Evolutionary conservation across 2,329 filamentous ascomycete genomes (phyloP).

Genomic region (Periglandula ipomoeae): DNA sequence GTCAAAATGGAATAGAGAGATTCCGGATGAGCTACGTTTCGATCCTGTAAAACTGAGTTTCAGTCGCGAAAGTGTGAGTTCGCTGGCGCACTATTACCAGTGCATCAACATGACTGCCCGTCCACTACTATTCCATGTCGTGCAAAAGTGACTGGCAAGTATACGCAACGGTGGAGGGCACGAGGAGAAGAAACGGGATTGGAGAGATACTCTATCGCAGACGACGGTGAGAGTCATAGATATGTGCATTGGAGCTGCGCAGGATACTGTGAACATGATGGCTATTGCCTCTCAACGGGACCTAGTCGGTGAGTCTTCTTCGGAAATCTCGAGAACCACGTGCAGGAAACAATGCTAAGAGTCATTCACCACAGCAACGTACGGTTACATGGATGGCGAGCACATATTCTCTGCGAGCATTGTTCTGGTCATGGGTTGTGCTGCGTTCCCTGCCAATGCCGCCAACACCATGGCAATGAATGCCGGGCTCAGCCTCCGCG

Average conservation of each 20-base stretch:
- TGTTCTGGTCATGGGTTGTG: constrained; percentile 45
- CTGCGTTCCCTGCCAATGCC: constrained; percentile 37
- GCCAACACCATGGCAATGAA: constrained; percentile 35
- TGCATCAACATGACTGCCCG: constrained; percentile 49
- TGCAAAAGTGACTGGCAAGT: constrained; percentile 34
- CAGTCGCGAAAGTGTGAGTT: constrained; percentile 40
- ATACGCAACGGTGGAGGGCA: constrained; percentile 9
- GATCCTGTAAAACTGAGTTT: constrained; percentile 36
- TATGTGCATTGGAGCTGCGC: constrained; percentile 40
- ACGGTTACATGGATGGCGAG: constrained; percentile 49
- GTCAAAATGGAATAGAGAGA: constrained; percentile 37
- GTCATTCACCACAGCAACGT: constrained; percentile 31
- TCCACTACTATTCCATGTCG: constrained; percentile 43
- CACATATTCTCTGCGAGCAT: constrained; percentile 46
- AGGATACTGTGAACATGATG: constrained; percentile 26
- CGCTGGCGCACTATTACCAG: constrained; percentile 46
- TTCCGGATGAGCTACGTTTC: constrained; percentile 38
- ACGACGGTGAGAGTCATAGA: constrained; percentile 42
- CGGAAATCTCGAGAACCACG: neutral
- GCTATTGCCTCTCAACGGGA: constrained; percentile 18
- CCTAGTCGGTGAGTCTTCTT: constrained; percentile 33
- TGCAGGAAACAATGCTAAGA: constrained; percentile 9
- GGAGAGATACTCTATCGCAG: constrained; percentile 33
- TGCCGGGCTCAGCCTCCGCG: constrained; percentile 31
- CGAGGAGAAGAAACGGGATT: constrained; percentile 20